Conservation (phyloP, 768 basidiomycete species). For the Crassisporium funariophilum region DNA sequence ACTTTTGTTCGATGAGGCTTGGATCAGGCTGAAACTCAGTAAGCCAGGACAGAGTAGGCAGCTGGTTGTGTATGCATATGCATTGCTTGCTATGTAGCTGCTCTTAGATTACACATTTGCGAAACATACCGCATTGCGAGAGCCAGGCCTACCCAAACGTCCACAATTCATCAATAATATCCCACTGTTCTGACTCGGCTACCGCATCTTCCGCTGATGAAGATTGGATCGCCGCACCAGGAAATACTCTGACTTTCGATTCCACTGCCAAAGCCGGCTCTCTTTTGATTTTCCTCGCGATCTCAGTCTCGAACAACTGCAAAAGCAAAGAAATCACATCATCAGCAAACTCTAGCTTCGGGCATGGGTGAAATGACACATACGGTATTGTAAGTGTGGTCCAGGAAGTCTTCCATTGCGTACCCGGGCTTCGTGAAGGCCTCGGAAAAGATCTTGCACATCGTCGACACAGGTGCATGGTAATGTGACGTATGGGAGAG, state of each 20-base stretch:
- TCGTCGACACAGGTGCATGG: slow-evolving; percentile 81
- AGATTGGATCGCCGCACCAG: slow-evolving; percentile 7
- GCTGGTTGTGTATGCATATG: too few relatives aligned
- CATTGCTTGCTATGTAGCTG: too few relatives aligned
- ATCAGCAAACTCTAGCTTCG: too few relatives aligned
- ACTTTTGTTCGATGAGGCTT: too few relatives aligned
- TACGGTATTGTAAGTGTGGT: slow-evolving; percentile 89
- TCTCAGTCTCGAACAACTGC: slow-evolving; percentile 87
- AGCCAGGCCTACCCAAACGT: slow-evolving; percentile 37
- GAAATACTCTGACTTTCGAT: slow-evolving; percentile 31
- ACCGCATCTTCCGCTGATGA: slow-evolving; percentile 1
- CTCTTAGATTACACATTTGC: too few relatives aligned
- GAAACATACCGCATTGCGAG: too few relatives aligned
- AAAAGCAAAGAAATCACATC: slow-evolving; percentile 1
- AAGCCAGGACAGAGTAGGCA: too few relatives aligned
- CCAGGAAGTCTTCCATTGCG: slow-evolving; percentile 93
- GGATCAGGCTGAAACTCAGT: too few relatives aligned
- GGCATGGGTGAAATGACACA: too few relatives aligned
- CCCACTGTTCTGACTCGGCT: slow-evolving; percentile 19
- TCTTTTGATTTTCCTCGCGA: slow-evolving; percentile 75
- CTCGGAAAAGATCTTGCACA: slow-evolving; percentile 84
- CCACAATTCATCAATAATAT: slow-evolving; percentile 52
- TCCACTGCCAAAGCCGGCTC: slow-evolving; percentile 65
- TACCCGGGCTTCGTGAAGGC: slow-evolving; percentile 94
- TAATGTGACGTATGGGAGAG: slow-evolving; percentile 80